phyloP scores from a whole-genome alignment of 495 filamentous ascomycete species.

The Talaromyces ruber region DNA sequence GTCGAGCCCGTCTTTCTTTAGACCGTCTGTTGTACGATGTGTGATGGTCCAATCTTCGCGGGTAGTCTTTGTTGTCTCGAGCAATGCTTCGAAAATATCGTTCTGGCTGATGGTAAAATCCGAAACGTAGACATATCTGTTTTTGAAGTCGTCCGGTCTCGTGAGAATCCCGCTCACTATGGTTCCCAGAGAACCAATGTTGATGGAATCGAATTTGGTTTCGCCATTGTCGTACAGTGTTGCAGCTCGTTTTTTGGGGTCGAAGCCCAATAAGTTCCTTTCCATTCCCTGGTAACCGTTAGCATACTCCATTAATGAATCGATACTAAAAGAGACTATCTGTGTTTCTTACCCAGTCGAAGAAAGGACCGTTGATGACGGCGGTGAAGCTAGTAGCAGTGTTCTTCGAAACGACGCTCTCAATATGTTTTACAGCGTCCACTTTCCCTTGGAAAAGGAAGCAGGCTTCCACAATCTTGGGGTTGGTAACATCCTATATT shows the following conservation, averaged over 20 bases:
- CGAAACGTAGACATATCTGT: background rate
- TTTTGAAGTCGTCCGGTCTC: background rate
- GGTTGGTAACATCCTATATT: background rate
- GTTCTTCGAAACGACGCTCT: background rate
- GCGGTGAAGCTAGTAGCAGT: background rate
- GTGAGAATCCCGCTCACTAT: background rate
- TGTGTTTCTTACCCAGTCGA: constrained; percentile 6
- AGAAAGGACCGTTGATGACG: background rate
- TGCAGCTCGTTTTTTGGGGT: background rate
- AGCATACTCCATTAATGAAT: too few relatives aligned
- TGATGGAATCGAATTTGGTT: constrained; percentile 2
- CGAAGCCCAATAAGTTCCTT: background rate
- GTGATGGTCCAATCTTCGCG: background rate
- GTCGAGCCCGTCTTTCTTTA: background rate
- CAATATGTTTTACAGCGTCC: background rate
- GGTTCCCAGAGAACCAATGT: background rate
- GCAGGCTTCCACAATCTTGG: background rate
- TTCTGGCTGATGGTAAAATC: background rate
- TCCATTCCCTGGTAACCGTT: background rate
- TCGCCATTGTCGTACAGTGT: background rate
- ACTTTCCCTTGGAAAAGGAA: constrained; percentile 2
- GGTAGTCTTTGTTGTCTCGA: background rate
- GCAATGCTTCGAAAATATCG: constrained; percentile 1
- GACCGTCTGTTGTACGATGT: background rate
- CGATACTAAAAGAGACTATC: too few relatives aligned